Base-by-base conservation (phyloP, 805 yeast species). In the Candida ponderosae region DNA sequence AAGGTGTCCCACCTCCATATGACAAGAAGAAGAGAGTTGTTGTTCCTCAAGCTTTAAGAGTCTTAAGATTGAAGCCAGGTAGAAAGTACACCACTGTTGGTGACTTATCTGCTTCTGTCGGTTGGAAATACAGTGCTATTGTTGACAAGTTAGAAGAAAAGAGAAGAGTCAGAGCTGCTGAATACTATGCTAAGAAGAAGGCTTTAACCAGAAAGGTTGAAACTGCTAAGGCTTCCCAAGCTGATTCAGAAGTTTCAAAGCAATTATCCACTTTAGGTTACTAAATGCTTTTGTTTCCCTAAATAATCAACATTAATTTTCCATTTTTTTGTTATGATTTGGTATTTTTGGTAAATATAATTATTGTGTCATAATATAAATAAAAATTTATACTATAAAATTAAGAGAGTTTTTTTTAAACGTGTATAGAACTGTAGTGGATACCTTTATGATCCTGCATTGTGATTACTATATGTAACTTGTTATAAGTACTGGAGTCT, bases 11-110 rank as follows among this genome's bases (percentile, higher is more conserved):
- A 72, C 88, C 97, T 48, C 97, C 98, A 75, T 93, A 84, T 74
- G 98, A 93, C 93, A 87, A 81, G 78, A 86, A 88, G 87, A 90
- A 90, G 95, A 87, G 96, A 72, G 96, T 89, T 66, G 98, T 93
- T 59, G 98, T 93, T 65, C 98, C 98, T 69, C 96, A 87, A 78
- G 98, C 98, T 65, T 79, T 93, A 66, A 87, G 98, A 77, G 96
- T 93, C 58, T 79, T 93, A 70, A 88, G 98, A 81, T 84, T 93
- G 73, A 89, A 88, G 77, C 97, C 88, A 70, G 98, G 98, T 71
- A 88, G 98, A 84, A 93, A 93, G 77, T 93, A 82, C 95, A 86
- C 96, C 74, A 87, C 97, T 53, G 86, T 93, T 60, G 95, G 95
- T 69, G 88, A 93, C 70, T 80, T 93, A 69, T 82, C 96, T 56